phyloP scores from a whole-genome alignment of 768 basidiomycete genomes.

The Tylopilus intermedius region DNA sequence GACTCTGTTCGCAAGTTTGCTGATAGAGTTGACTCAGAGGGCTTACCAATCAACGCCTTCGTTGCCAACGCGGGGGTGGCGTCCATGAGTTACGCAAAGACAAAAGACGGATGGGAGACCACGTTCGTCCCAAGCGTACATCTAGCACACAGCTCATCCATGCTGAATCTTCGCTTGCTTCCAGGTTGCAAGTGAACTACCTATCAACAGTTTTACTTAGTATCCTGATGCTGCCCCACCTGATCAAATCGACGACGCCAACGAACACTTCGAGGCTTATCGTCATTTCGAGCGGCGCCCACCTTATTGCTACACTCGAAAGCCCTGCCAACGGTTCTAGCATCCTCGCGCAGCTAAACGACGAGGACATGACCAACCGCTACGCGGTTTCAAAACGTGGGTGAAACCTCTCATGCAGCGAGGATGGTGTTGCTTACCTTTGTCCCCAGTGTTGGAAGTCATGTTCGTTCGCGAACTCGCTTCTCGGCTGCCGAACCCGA shows the following conservation, averaged over 20 bases:
- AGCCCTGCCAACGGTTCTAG: slow-evolving; percentile 14
- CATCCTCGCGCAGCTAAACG: slow-evolving; percentile 28
- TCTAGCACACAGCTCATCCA: no score
- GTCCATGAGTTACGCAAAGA: slow-evolving; percentile 17
- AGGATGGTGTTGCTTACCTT: not conserved
- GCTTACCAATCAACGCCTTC: slow-evolving; percentile 25
- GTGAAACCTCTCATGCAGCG: not conserved
- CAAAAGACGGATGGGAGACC: slow-evolving; percentile 35
- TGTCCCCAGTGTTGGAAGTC: slow-evolving; percentile 28
- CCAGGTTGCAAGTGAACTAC: slow-evolving; percentile 35
- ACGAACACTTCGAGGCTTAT: slow-evolving; percentile 25
- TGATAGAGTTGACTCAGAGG: slow-evolving; percentile 25
- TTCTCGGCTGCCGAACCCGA: slow-evolving; percentile 25
- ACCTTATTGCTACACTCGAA: slow-evolving; percentile 15
- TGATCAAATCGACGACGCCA: slow-evolving; percentile 27
- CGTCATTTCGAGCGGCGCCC: slow-evolving; percentile 32
- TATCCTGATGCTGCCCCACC: slow-evolving; percentile 31
- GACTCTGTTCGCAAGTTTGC: slow-evolving; percentile 31
- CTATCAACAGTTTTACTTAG: slow-evolving; percentile 33
- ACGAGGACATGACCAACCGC: slow-evolving; percentile 25
- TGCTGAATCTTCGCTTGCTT: not conserved
- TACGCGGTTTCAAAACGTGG: slow-evolving; percentile 27
- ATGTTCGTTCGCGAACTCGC: slow-evolving; percentile 35
- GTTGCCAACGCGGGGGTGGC: slow-evolving; percentile 30
- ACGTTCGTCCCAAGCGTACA: slow-evolving; percentile 22